Conservation (phyloP, 345 rosid genomes). For the Boechera divaricarpa region DNA sequence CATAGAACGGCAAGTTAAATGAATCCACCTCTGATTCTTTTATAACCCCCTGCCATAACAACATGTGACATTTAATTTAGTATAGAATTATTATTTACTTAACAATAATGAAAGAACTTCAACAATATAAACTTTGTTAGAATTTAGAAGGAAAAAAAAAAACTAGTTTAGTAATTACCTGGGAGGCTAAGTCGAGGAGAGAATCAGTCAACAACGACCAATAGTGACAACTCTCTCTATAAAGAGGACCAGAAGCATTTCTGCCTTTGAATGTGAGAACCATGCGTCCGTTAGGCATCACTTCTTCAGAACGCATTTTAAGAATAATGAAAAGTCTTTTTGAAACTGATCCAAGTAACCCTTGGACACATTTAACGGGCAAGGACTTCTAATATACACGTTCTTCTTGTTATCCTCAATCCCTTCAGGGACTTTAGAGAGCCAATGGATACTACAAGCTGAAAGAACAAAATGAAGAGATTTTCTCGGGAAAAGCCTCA, state of each 20-base stretch:
- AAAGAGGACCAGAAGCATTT: constrained; percentile 38
- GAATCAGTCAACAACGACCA: constrained; percentile 38
- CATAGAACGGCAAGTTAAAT: constrained; percentile 44
- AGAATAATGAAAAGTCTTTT: constrained; percentile 48
- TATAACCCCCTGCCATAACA: constrained; percentile 40
- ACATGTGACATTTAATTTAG: background rate
- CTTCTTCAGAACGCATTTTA: constrained; percentile 45
- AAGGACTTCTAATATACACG: constrained; percentile 22
- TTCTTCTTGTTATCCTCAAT: constrained; percentile 29
- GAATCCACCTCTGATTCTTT: constrained; percentile 43
- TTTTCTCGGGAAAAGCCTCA: constrained; percentile 46
- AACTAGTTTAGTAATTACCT: constrained; percentile 35
- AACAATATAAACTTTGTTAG: background rate
- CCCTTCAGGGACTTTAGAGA: constrained; percentile 39
- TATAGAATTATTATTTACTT: background rate
- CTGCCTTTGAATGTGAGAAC: constrained; percentile 44
- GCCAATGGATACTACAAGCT: constrained; percentile 48
- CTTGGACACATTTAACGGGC: constrained; percentile 40
- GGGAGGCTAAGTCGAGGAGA: constrained; percentile 44
- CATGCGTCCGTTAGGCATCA: constrained; percentile 45
- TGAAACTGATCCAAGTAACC: constrained; percentile 51
- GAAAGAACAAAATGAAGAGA: constrained; percentile 45
- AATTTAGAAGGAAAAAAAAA: no score
- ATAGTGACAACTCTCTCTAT: constrained; percentile 4
- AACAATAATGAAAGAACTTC: background rate